Evolutionary conservation across 805 yeast genomes (phyloP).

Genomic region (Candida chilensis): DNA sequence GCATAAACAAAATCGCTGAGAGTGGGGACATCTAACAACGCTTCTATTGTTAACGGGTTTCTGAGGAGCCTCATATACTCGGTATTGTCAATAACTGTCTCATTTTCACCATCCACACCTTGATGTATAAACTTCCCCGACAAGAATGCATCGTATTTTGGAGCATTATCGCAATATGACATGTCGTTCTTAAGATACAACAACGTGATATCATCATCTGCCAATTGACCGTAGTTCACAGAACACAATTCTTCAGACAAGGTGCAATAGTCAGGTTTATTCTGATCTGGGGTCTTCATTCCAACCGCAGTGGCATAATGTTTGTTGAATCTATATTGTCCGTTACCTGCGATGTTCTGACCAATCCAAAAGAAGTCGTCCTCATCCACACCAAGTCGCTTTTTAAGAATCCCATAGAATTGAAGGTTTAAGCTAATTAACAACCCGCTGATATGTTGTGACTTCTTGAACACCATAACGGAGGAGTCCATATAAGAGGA

Average conservation of each 20-base stretch:
- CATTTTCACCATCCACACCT: no score
- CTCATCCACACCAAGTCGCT: background rate
- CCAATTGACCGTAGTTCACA: background rate
- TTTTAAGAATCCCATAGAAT: background rate
- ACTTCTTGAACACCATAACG: background rate
- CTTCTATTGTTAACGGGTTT: background rate
- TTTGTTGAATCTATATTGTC: slow-evolving; percentile 1
- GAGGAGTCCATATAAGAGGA: background rate
- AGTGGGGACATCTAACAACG: background rate
- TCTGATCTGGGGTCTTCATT: background rate
- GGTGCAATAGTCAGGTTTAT: background rate
- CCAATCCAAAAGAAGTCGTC: slow-evolving; percentile 1
- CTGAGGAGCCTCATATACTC: no score
- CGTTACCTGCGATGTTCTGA: background rate
- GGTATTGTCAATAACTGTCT: no score
- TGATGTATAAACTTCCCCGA: no score
- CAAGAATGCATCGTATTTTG: no score
- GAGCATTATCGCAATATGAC: background rate
- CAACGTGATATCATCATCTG: background rate
- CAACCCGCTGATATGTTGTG: background rate
- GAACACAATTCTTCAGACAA: slow-evolving; percentile 1
- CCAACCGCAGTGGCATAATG: background rate
- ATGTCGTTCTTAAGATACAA: background rate
- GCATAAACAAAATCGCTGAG: background rate
- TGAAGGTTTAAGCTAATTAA: background rate